Evolutionary conservation across 108 stramenopile species (phyloP), one percentile per base, ranked within the genome.

Genomic region (Discostella pseudostelligera): DNA sequence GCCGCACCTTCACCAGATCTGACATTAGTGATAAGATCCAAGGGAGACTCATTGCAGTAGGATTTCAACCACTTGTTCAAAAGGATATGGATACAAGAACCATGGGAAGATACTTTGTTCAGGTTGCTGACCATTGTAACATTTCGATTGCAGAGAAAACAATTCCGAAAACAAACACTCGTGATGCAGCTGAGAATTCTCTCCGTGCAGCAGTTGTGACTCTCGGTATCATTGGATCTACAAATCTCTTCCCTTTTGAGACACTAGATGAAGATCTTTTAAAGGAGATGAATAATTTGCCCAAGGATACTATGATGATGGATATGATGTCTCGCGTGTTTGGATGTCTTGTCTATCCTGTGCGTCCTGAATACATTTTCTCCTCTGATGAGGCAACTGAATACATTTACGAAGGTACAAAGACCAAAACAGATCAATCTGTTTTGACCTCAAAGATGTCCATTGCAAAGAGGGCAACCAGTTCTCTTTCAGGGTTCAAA

Each of bases 351-450:
- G 45, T 67, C 0, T 35, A 19, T 9, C 45, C 67, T 11, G 45
- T 67, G 10, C 19, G 26, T 37, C 67, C 56, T 9, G 19, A 67
- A 20, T 19, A 32, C 16, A 45, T 58, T 20, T 39, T 11, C 12
- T 57, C 67, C 10, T 57, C 67, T 58, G 67, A 67, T 39, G 67
- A 67, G 17, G 47, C 43, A 3, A 58, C 67, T 17, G 35, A 37
- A 10, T 67, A 67, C 21, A 48, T 67, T 4, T 67, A 35, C 43
- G 67, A 67, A 25, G 67, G 67, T 14, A 58, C n/a, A 3, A 57
- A 37, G 56, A 20, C 45, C 3, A 32, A 35, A 3, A 17, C 32
- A 19, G 35, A 36, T 22, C n/a, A 29, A 6, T 67, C 17, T 19
- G 46, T 25, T 9, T 28, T 67, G 11, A 36, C 37, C 9, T 37